phyloP scores from a whole-genome alignment of 106 monocot species.

The Dendrobium huoshanense region DNA sequence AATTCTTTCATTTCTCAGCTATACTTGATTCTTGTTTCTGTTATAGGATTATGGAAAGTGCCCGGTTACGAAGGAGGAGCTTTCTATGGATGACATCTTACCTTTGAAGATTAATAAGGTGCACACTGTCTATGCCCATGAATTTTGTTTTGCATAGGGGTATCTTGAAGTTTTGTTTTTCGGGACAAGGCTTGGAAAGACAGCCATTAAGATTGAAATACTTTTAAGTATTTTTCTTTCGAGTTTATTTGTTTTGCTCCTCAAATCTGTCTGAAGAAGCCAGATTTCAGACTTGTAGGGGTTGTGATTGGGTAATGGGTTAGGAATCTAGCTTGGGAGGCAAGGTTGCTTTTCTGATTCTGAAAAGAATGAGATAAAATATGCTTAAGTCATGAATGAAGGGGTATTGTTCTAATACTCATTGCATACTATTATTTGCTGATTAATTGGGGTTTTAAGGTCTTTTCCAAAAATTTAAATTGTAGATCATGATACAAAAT shows the following conservation, averaged over 20 bases:
- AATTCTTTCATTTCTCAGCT: not conserved
- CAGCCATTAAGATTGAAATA: not conserved
- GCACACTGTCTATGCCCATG: not conserved
- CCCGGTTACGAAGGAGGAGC: conserved; percentile 88
- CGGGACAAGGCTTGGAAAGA: not conserved
- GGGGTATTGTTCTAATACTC: not conserved
- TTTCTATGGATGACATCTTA: conserved; percentile 71
- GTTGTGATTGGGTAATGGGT: too few relatives aligned
- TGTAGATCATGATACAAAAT: not conserved
- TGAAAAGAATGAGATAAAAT: too few relatives aligned
- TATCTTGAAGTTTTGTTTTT: not conserved
- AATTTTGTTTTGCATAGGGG: not conserved
- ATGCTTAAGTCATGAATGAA: not conserved
- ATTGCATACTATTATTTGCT: not conserved
- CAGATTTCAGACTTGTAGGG: too few relatives aligned
- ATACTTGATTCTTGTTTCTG: conserved; percentile 4
- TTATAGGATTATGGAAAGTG: conserved; percentile 81
- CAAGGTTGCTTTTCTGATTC: too few relatives aligned
- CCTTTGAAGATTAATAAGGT: conserved; percentile 26
- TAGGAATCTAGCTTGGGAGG: too few relatives aligned
- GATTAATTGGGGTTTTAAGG: not conserved
- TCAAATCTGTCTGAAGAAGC: too few relatives aligned
- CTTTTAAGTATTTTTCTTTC: too few relatives aligned
- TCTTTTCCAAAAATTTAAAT: not conserved
- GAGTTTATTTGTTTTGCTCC: too few relatives aligned